Base-by-base conservation (phyloP, 495 filamentous ascomycete species). In the Mytilinidion resinicola region DNA sequence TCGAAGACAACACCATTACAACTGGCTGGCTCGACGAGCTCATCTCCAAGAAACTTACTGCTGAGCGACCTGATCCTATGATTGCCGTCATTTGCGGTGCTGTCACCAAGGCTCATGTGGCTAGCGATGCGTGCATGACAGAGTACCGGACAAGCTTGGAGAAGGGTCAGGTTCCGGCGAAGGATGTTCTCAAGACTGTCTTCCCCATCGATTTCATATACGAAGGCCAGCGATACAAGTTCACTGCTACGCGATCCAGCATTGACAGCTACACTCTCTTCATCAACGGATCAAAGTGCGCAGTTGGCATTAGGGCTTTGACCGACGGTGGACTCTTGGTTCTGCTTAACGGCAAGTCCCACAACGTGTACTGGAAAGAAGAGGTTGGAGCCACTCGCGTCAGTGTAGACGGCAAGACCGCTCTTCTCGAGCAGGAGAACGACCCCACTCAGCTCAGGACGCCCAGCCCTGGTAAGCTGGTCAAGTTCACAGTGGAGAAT, bases 291-390 rank as follows among this genome's bases (percentile, higher is more conserved):
- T 96, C 93, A 53, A 96, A 95, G 77, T 95, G 90, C 74, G 85
- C 88, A 9, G 88, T 96, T 49, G 93, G 93, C 67, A 88, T 99
- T 51, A 87, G 95, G 59, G 88, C 91, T 19, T 80, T 97, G 55
- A 87, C 90, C 57, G 93, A 99, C 65, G 93, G 93, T 75, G 93
- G 93, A 67, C 80, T 99, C n/a, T 78, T 99, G 43, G 81, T 97
- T 57, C 80, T 99, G 25, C 82, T 97, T 39, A 83, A 82, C 67
- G 93, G 93, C 34, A 87, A 88, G 69, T 92, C 88, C 69, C 93
- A 99, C 82, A 99, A 93, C 71, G 84, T 96, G 42, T 99, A 99
- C 83, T 97, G 95, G 95, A 96, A 96, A 71, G 93, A 99, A 70
- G 93, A 99, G 74, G 88, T 91, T 39, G 90, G 89, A 54, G 93